These are phyloP conservation scores for Byssothecium circinans DNA, from an alignment of 2,329 filamentous ascomycete genomes.

Conservation along the genomic window DNA sequence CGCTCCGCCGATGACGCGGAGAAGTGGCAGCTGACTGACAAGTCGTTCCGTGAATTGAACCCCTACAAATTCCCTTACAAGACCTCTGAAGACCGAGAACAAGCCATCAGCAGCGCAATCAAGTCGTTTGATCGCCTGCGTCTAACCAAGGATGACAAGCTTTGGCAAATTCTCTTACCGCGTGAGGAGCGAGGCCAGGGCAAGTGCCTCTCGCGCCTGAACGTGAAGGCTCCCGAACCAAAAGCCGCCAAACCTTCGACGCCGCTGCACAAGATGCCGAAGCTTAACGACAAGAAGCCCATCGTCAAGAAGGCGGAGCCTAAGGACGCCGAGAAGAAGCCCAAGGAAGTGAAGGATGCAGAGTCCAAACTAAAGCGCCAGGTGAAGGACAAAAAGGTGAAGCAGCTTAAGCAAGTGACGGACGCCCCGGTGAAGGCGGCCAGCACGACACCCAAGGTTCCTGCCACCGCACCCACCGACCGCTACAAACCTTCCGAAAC, in stretches of 20 bases:
- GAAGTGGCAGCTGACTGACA: conserved; percentile 55
- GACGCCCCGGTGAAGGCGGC: conserved; percentile 18
- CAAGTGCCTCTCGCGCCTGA: conserved; percentile 61
- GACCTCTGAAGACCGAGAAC: conserved; percentile 57
- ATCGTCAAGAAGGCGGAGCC: conserved; percentile 47
- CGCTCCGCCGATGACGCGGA: conserved; percentile 51
- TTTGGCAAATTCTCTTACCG: conserved; percentile 65
- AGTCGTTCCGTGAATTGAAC: conserved; percentile 63
- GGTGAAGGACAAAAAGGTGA: conserved; percentile 23
- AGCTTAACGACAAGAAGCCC: conserved; percentile 49
- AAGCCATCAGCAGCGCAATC: conserved; percentile 64
- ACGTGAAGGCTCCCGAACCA: conserved; percentile 49
- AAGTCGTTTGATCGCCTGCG: conserved; percentile 65
- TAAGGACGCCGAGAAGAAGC: conserved; percentile 45
- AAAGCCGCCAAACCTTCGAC: conserved; percentile 39
- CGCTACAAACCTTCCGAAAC: conserved; percentile 26
- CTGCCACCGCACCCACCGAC: conserved; percentile 17
- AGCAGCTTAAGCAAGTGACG: conserved; percentile 27
- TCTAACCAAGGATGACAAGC: conserved; percentile 60
- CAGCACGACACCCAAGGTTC: conserved; percentile 18
- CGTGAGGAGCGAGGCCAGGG: conserved; percentile 64
- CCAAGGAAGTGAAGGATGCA: conserved; percentile 28
- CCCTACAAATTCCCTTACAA: conserved; percentile 64
- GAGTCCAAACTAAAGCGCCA: conserved; percentile 28
- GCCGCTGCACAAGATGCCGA: conserved; percentile 42